Evolutionary conservation across 1,284 basidiomycete species (phyloP), one percentile per base, ranked within the genome.

Genomic region (Marasmius tenuissimus): DNA sequence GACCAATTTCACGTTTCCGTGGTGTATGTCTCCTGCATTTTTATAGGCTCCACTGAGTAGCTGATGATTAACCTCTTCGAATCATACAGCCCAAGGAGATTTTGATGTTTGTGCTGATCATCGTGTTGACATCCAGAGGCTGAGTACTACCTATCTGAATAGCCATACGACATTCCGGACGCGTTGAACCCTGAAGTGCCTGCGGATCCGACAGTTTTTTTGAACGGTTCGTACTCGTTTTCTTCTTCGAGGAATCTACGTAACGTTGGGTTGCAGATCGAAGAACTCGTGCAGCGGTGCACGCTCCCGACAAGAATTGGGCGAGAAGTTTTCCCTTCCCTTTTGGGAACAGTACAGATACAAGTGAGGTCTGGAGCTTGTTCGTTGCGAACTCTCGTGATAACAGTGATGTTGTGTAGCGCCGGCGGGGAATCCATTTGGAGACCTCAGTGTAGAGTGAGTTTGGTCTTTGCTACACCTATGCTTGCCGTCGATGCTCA

Each of bases 1-100:
- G 12, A 47, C 82, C 62, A 88, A 88, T 67, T 87, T 76, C 67
- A 85, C 81, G 1, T 85, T 79, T 65, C 88, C 88, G 1, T 90
- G 87, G 87, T 84, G 86, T 88, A 72, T 61, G 85, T 65, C 7
- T 49, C 7, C n/a, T 55, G 45, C 33, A 22, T 52, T 16, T 42
- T 42, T n/a, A 10, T 38, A 10, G 12, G 14, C 12, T 45, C 9
- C 16, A 10, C 38, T 20, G 27, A 9, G 1, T 22, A 7, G 18
- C 48, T 49, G 20, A 51, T 40, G 45, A 10, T 6, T 7, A 8
- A 42, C 8, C 35, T 33, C 27, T 54, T 27, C 16, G n/a, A 8
- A 47, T 20, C 20, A 8, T n/a, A n/a, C 47, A 60, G 58, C 49
- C 33, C 38, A 42, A 20, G 58, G 58, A 45, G 59, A 47, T 3